Evolutionary conservation across 768 basidiomycete genomes (phyloP).

Genomic region (Termitomyces sp.): DNA sequence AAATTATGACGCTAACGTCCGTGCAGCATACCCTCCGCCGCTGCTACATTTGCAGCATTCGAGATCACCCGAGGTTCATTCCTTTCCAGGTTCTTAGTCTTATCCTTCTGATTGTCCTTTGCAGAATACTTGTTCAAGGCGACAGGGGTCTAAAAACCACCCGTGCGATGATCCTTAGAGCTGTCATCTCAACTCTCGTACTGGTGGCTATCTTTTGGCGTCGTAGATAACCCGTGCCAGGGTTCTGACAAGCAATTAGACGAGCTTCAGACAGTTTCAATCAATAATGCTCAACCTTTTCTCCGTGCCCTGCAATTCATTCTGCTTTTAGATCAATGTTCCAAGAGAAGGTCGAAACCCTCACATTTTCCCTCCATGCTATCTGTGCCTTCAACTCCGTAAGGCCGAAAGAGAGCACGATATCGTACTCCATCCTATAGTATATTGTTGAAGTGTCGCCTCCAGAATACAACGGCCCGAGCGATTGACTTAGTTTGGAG

Average conservation of each 20-base stretch:
- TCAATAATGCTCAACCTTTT: constrained; percentile 23
- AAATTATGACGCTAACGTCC: background rate
- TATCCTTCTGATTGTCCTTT: background rate
- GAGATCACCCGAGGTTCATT: constrained; percentile 71
- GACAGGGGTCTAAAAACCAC: constrained; percentile 27
- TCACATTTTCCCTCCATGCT: constrained; percentile 27
- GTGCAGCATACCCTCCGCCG: constrained; percentile 83
- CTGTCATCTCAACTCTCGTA: background rate
- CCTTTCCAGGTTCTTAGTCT: background rate
- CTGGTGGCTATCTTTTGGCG: background rate
- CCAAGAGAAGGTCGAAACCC: background rate
- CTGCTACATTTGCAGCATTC: constrained; percentile 85
- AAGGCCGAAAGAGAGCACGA: constrained; percentile 46
- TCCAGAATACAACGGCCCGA: constrained; percentile 3
- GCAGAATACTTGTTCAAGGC: constrained; percentile 32
- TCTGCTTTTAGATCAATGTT: background rate
- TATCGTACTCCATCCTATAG: constrained; percentile 31
- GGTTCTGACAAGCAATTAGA: background rate
- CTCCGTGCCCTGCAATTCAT: constrained; percentile 26
- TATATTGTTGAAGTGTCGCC: constrained; percentile 13
- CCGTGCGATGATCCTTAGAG: background rate
- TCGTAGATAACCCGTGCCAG: background rate
- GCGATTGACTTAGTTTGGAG: constrained; percentile 1
- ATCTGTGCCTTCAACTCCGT: constrained; percentile 51
- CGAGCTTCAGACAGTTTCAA: background rate